These are phyloP conservation scores for Tubosaeta brunneosetosa DNA, from an alignment of 768 basidiomycete genomes.

Conservation along the genomic window DNA sequence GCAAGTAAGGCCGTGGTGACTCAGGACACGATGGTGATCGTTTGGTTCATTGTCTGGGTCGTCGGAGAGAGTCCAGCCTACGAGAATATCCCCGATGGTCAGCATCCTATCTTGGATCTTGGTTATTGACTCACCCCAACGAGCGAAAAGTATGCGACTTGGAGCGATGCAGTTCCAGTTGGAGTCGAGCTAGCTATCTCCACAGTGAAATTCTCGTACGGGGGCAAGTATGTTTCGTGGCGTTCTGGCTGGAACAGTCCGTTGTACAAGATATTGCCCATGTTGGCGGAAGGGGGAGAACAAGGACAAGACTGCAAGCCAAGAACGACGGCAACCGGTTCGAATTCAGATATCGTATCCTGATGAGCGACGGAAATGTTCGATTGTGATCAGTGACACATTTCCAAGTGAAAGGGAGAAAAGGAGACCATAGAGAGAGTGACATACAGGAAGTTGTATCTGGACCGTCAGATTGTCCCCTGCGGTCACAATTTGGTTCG, in stretches of 20 bases:
- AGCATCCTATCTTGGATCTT: not conserved
- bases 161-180: conserved; percentile 33
- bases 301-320: conserved; percentile 40
- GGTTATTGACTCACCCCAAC: conserved; percentile 34
- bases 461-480: conserved; percentile 41
- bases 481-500: conserved; percentile 26
- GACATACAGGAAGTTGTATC: conserved; percentile 44
- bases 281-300: conserved; percentile 19
- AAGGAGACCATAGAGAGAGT: not conserved
- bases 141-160: conserved; percentile 36
- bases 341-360: conserved; percentile 36
- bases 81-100: not conserved
- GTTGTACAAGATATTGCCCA: conserved; percentile 46
- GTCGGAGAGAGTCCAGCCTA: conserved; percentile 30
- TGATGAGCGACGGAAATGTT: conserved; percentile 8
- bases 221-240: conserved; percentile 26
- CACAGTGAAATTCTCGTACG: conserved; percentile 45
- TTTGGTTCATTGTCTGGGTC: conserved; percentile 32
- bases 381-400: not conserved
- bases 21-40: conserved; percentile 17
- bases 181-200: conserved; percentile 30
- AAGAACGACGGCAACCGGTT: conserved; percentile 45
- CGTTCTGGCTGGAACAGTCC: conserved; percentile 40
- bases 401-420: not conserved
- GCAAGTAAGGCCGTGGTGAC: not conserved